These are phyloP conservation scores for Sonneratia alba DNA, from an alignment of 345 rosid genomes.

Conservation along the genomic window DNA sequence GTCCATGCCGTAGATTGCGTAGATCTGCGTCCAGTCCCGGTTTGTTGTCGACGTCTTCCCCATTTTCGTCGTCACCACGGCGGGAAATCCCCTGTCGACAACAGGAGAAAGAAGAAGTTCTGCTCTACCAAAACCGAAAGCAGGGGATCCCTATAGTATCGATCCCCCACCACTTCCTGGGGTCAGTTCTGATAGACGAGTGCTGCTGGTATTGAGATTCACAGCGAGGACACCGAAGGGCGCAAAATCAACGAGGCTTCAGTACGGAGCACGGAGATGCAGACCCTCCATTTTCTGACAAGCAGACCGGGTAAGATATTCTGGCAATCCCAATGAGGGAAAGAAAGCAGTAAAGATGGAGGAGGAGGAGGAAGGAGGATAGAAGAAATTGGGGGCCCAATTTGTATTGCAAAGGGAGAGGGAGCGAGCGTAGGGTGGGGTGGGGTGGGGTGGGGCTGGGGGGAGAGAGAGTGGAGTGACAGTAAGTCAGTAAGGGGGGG, in stretches of 20 bases:
- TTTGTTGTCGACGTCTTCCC: conserved; percentile 13
- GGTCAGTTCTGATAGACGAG: background rate
- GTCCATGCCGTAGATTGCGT: conserved; percentile 85
- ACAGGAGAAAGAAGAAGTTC: background rate
- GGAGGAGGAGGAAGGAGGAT: background rate
- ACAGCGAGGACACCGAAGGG: no score
- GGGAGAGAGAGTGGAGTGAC: no score
- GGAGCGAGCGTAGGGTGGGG: background rate
- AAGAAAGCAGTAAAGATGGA: background rate
- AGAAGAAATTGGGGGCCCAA: background rate
- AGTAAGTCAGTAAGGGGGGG: background rate
- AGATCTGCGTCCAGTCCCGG: conserved; percentile 94
- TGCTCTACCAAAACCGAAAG: background rate
- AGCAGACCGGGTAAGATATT: background rate
- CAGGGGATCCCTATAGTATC: no score
- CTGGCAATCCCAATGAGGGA: background rate
- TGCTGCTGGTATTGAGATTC: background rate
- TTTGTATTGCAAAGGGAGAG: background rate
- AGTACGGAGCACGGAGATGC: background rate
- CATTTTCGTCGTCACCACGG: background rate
- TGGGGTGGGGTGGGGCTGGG: no score
- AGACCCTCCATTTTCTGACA: background rate
- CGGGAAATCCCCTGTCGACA: background rate
- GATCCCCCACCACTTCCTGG: no score
- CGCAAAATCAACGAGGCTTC: background rate